A percentile compares a stretch with the other conserved stretches of the same genome.
Evolutionary conservation across 768 basidiomycete genomes (phyloP).

Genomic region (Crucibulum laeve): DNA sequence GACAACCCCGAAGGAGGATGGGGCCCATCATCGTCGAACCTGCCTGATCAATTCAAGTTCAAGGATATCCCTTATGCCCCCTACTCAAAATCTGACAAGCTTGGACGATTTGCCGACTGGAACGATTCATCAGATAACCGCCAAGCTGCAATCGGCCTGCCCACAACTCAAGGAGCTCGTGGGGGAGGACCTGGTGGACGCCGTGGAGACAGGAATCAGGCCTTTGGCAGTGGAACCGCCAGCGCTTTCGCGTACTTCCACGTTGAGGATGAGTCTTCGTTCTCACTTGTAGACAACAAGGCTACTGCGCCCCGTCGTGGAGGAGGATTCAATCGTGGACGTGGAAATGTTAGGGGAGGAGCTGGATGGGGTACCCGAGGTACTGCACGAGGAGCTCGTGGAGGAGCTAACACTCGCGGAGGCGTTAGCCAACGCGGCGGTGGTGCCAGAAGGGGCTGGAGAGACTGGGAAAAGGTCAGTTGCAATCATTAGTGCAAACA

Average conservation of each 20-base stretch:
- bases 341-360: constrained; percentile 47
- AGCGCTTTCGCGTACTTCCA: constrained; percentile 97
- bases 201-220: constrained; percentile 74
- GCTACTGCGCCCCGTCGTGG: constrained; percentile 66
- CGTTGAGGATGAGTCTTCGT: constrained; percentile 95
- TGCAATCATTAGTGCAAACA: background rate
- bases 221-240: constrained; percentile 86
- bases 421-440: constrained; percentile 45
- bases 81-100: constrained; percentile 98
- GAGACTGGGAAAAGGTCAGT: constrained; percentile 90
- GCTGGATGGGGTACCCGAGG: constrained; percentile 39
- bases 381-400: constrained; percentile 39
- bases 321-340: constrained; percentile 57
- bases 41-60: constrained; percentile 93
- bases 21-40: constrained; percentile 78
- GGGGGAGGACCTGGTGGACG: constrained; percentile 48
- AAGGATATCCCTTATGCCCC: constrained; percentile 98
- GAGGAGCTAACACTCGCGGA: constrained; percentile 38
- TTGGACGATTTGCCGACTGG: constrained; percentile 98
- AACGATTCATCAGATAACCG: constrained; percentile 73
- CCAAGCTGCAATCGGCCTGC: constrained; percentile 46
- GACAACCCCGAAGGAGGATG: constrained; percentile 93
- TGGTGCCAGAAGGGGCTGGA: constrained; percentile 67
- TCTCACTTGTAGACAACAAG: constrained; percentile 95
- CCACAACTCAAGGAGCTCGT: constrained; percentile 43